Evolutionary conservation across 371 early-diverging fungal species (phyloP).

Genomic region (Syncephalastrum sp.): DNA sequence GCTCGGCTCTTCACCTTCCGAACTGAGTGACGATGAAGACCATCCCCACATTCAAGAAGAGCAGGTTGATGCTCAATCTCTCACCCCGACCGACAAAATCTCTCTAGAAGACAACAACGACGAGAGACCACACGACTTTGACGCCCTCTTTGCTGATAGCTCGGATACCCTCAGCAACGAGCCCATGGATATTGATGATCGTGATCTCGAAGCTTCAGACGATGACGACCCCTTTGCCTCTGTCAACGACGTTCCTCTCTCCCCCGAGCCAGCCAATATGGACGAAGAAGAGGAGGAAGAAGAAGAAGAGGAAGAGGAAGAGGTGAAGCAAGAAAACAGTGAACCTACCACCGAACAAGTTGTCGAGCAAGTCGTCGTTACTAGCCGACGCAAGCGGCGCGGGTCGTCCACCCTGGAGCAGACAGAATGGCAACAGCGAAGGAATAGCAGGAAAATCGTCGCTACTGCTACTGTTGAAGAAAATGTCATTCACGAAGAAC

Average conservation of each 20-base stretch:
- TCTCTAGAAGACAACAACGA: constrained; percentile 3
- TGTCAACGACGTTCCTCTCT: constrained; percentile 6
- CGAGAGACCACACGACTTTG: constrained; percentile 5
- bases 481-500: too few species aligned
- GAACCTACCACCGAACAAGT: not conserved
- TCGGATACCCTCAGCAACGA: constrained; percentile 20
- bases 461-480: too few species aligned
- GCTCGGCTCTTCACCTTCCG: constrained; percentile 46
- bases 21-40: constrained; percentile 33
- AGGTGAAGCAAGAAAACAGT: constrained; percentile 1
- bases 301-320: constrained; percentile 6
- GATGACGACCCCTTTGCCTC: constrained; percentile 18
- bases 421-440: constrained; percentile 14
- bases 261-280: constrained; percentile 7
- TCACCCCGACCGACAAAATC: constrained; percentile 21
- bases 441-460: constrained; percentile 6
- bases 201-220: constrained; percentile 6
- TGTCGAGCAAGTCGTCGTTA: not conserved
- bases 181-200: constrained; percentile 18
- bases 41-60: not conserved
- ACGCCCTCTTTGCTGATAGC: constrained; percentile 14
- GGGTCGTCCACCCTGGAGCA: constrained; percentile 8
- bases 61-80: constrained; percentile 13
- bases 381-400: constrained; percentile 7
- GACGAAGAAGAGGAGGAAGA: constrained; percentile 19